A percentile compares a stretch with the other conserved stretches of the same genome.
These are phyloP conservation scores for Leptodermis oblonga DNA, from an alignment of 257 asterid genomes.

Conservation along the genomic window DNA sequence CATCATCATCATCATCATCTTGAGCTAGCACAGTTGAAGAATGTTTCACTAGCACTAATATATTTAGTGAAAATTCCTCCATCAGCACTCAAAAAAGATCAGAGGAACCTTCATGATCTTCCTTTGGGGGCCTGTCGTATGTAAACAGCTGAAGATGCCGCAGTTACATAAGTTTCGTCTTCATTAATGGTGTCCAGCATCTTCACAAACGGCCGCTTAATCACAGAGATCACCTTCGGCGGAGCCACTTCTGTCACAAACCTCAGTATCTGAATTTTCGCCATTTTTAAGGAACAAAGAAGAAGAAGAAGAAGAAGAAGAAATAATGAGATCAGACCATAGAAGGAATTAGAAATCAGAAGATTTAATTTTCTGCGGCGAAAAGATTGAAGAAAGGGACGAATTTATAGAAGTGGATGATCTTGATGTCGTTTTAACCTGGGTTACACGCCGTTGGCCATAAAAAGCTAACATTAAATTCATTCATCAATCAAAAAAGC, in stretches of 20 bases:
- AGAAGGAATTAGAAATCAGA: background rate
- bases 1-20: no score
- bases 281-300: conserved; percentile 37
- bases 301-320: no score
- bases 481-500: conserved; percentile 17
- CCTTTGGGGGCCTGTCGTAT: background rate
- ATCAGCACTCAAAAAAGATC: background rate
- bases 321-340: background rate
- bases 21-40: conserved; percentile 5
- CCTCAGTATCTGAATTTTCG: conserved; percentile 33
- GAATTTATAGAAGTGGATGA: conserved; percentile 21
- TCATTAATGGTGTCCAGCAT: conserved; percentile 53
- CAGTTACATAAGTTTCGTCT: conserved; percentile 45
- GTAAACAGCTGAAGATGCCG: conserved; percentile 22
- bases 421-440: conserved; percentile 22
- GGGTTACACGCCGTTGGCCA: conserved; percentile 24
- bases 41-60: background rate
- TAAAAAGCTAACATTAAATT: conserved; percentile 3
- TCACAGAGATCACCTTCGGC: conserved; percentile 35
- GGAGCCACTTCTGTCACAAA: conserved; percentile 58
- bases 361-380: background rate
- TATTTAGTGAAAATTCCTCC: background rate
- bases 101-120: conserved; percentile 18
- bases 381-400: conserved; percentile 12
- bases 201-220: conserved; percentile 35